Base-by-base conservation (phyloP, 495 filamentous ascomycete species). In the Elaphomyces granulatus region DNA sequence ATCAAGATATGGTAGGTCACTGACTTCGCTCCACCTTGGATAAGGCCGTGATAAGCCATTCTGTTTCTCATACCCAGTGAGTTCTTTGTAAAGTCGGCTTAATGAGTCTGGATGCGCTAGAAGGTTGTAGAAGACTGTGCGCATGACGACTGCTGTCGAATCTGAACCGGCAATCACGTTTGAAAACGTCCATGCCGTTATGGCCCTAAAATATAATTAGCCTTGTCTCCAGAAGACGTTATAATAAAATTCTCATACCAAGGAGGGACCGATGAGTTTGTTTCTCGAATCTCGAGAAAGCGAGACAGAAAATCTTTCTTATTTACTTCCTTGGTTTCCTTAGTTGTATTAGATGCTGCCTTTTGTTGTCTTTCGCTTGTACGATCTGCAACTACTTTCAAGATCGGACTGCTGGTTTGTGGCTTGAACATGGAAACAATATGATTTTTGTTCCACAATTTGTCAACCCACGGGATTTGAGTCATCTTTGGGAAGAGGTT, bases 101-200 rank as follows among this genome's bases (percentile, higher is more conserved):
- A 51, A 42, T 6, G 51, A 48, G 8, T 44, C 34, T 0, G 54
- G 56, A 42, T 67, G 47, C 12, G 37, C 46, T 15, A 67, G 51
- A 32, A 55, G 45, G 32, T 60, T 38, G 36, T 64, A 54, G 30
- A 63, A 52, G 6, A 57, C 50, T 1, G 54, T 48, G 0, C 56
- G 48, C 36, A 69, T 51, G 14, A 57, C 47, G 15, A 60, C 61
- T 15, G 60, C 63, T 2, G 60, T 69, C 1, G 63, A 64, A 51
- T 70, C 66, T 19, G 57, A 58, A 16, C 66, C 68, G 4, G 67
- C 67, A 32, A 60, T 56, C 31, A 71, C 53, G 46, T 71, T 73
- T 38, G 46, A 54, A 2, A 37, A 45, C 0, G 49, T 45, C 56
- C 56, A 58, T 41, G 41, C 50, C 37, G 41, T 16, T 30, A 46